These are phyloP conservation scores for Mortierella sp. DNA, from an alignment of 371 early-diverging fungal genomes.

Conservation along the genomic window DNA sequence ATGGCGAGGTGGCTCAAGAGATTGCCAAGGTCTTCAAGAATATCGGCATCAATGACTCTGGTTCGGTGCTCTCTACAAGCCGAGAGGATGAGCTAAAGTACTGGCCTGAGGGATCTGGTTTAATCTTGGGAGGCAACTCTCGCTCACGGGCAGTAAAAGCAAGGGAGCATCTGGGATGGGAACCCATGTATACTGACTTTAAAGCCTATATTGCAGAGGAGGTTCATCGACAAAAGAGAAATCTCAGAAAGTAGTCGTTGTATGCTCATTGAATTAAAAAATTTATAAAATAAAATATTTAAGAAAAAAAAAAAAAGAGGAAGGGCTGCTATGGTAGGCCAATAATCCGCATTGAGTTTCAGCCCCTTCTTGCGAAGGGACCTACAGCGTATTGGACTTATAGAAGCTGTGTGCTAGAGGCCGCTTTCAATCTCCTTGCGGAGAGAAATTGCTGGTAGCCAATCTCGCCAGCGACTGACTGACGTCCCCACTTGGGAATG, in stretches of 20 bases:
- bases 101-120: conserved; percentile 16
- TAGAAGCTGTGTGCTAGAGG: conserved; percentile 58
- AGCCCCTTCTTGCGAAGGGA: conserved; percentile 23
- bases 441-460: conserved; percentile 55
- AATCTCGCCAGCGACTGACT: conserved; percentile 47
- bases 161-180: conserved; percentile 38
- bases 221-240: conserved; percentile 22
- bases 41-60: conserved; percentile 27
- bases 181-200: conserved; percentile 38
- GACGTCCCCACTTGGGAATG: conserved; percentile 53
- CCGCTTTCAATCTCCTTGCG: conserved; percentile 48
- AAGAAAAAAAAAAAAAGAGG: conserved; percentile 7
- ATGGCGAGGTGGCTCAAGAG: conserved; percentile 40
- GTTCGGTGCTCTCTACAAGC: conserved; percentile 1
- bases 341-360: conserved; percentile 59
- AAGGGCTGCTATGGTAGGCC: conserved; percentile 53
- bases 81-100: conserved; percentile 21
- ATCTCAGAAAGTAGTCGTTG: conserved; percentile 6
- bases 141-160: conserved; percentile 38
- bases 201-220: conserved; percentile 30
- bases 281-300: neutral
- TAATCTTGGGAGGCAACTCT: conserved; percentile 38
- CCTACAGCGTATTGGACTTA: conserved; percentile 58
- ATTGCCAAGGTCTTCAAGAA: conserved; percentile 40
- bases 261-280: neutral